Percentiles rank a stretch among this genome's conserved stretches.
These are phyloP conservation scores for Piper betle DNA, from an alignment of 164 flowering plant species.

Conservation along the genomic window DNA sequence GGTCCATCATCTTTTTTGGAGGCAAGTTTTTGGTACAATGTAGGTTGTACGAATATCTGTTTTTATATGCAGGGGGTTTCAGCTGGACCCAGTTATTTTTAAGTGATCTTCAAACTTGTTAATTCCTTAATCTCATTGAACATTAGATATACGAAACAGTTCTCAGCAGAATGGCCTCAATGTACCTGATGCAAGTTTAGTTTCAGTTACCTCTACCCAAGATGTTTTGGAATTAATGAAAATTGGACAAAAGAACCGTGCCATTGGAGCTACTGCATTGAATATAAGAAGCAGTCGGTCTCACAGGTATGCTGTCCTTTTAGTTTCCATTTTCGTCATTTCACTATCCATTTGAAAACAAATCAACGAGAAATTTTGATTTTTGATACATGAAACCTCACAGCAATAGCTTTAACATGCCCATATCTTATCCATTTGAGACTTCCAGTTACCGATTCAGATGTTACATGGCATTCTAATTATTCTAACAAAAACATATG, in stretches of 20 bases:
- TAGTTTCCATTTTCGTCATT: not conserved
- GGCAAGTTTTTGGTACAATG: too few species aligned
- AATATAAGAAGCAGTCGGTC: slow-evolving; percentile 99
- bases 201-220: slow-evolving; percentile 70
- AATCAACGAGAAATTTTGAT: not conserved
- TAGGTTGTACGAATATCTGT: too few species aligned
- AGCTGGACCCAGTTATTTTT: not conserved
- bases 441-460: not conserved
- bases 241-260: slow-evolving; percentile 85
- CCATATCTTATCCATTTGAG: not conserved
- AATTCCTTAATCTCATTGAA: slow-evolving; percentile 42
- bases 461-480: not conserved
- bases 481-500: not conserved
- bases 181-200: slow-evolving; percentile 90
- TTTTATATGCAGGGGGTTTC: too few species aligned
- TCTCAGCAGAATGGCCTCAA: slow-evolving; percentile 80
- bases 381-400: not conserved
- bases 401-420: not conserved
- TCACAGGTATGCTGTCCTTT: slow-evolving; percentile 47
- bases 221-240: slow-evolving; percentile 90
- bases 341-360: not conserved
- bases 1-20: not conserved
- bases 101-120: not conserved
- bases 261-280: slow-evolving; percentile 89
- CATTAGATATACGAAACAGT: slow-evolving; percentile 92